These are phyloP conservation scores for Kuraishia capsulata DNA, from an alignment of 805 yeast species.

Conservation along the genomic window DNA sequence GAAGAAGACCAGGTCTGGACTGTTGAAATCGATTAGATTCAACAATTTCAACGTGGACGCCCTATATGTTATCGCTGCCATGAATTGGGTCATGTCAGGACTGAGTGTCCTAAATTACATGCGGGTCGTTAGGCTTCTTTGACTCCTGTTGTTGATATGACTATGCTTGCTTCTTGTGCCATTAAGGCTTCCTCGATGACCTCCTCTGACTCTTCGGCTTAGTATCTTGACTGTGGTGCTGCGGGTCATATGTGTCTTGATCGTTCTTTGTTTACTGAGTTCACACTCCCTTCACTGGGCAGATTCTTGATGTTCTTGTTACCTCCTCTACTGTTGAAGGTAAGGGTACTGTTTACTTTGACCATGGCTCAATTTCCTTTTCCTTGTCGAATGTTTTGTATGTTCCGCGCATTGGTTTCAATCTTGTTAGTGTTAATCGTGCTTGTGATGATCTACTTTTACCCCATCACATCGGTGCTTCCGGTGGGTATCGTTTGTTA, in stretches of 20 bases:
- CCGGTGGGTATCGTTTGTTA: neutral
- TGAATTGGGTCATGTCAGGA: too few species aligned
- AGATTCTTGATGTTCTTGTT: neutral
- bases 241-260: neutral
- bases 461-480: neutral
- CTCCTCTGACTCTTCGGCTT: too few species aligned
- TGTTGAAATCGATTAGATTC: too few species aligned
- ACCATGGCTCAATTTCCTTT: too few species aligned
- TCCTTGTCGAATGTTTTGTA: neutral
- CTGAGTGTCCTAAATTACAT: too few species aligned
- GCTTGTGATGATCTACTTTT: neutral
- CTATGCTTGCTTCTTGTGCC: too few species aligned
- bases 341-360: neutral
- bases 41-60: too few species aligned
- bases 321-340: neutral
- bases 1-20: too few species aligned
- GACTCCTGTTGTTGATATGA: too few species aligned
- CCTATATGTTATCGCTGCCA: too few species aligned
- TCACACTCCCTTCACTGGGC: neutral
- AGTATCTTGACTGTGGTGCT: neutral
- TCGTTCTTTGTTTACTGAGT: neutral
- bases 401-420: neutral
- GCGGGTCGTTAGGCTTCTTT: too few species aligned
- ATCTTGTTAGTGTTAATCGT: neutral
- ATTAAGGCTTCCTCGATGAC: too few species aligned